phyloP scores from a whole-genome alignment of 73 alveolate species.

The Uronychia setigera region DNA sequence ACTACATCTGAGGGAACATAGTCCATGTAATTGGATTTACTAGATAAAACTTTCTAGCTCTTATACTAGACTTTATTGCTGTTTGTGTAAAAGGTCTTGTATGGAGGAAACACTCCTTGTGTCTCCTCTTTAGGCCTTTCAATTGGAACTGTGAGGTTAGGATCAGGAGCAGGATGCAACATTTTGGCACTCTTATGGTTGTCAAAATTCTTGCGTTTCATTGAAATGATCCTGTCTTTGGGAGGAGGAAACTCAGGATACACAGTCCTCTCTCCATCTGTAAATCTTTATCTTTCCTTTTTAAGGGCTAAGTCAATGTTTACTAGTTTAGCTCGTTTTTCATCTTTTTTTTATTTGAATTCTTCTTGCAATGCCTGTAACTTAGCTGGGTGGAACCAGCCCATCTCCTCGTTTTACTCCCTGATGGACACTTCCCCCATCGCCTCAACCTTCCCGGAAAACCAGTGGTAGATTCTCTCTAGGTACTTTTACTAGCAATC shows the following conservation, averaged over 20 bases:
- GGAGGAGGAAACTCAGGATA: constrained; percentile 18
- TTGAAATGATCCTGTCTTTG: background rate
- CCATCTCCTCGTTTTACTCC: background rate
- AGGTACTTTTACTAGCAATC: constrained; percentile 14
- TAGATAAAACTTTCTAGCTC: constrained; percentile 10
- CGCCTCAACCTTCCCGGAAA: constrained; percentile 2
- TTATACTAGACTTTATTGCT: constrained; percentile 45
- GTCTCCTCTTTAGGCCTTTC: constrained; percentile 9
- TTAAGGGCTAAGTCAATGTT: background rate
- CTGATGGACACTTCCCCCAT: constrained; percentile 7
- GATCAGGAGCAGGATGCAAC: constrained; percentile 4
- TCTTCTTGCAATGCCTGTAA: constrained; percentile 5
- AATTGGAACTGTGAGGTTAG: background rate
- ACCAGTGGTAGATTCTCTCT: constrained; percentile 25
- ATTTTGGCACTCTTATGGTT: background rate
- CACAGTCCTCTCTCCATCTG: constrained; percentile 16
- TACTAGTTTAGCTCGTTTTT: background rate
- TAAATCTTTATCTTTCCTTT: constrained; percentile 6
- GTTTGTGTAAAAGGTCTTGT: constrained; percentile 44
- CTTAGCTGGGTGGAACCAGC: constrained; percentile 7
- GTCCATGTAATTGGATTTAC: constrained; percentile 23
- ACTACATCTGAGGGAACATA: constrained; percentile 45
- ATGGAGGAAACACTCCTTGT: constrained; percentile 27
- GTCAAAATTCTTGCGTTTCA: background rate
- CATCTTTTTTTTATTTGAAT: constrained; percentile 10